Percentiles rank a stretch among this genome's conserved stretches.
phyloP scores from a whole-genome alignment of 1,284 basidiomycete genomes.

The Fomitiporia mediterranea region DNA sequence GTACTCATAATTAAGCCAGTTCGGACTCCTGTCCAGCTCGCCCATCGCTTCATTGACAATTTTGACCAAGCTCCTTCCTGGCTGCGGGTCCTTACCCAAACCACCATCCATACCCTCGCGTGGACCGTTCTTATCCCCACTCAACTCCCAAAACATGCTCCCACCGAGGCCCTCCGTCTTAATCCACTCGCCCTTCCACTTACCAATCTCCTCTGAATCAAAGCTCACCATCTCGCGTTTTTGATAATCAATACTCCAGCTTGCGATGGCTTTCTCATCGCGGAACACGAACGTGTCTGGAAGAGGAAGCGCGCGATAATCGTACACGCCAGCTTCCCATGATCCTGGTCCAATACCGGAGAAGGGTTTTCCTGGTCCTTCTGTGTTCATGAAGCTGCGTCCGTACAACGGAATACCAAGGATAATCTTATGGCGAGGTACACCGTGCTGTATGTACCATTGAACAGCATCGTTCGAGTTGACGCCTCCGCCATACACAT shows the following conservation, averaged over 20 bases:
- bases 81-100: conserved; percentile 54
- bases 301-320: conserved; percentile 74
- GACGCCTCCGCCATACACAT: conserved; percentile 66
- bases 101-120: conserved; percentile 70
- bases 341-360: conserved; percentile 69
- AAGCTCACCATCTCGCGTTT: conserved; percentile 77
- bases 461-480: conserved; percentile 66
- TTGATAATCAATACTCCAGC: conserved; percentile 68
- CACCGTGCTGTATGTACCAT: conserved; percentile 71
- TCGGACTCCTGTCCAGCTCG: conserved; percentile 54
- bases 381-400: conserved; percentile 83
- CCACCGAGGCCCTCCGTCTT: conserved; percentile 64
- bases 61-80: conserved; percentile 59
- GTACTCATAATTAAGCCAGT: conserved; percentile 68
- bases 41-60: conserved; percentile 76
- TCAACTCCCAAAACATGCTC: conserved; percentile 85
- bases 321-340: conserved; percentile 80
- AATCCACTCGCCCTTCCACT: conserved; percentile 76
- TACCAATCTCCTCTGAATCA: conserved; percentile 65
- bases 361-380: conserved; percentile 77
- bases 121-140: conserved; percentile 66
- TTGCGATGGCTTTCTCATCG: conserved; percentile 57
- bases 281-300: conserved; percentile 58
- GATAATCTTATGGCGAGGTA: conserved; percentile 77
- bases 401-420: conserved; percentile 91